Conservation (phyloP, 2,329 filamentous ascomycete genomes). For the Nemania abortiva region DNA sequence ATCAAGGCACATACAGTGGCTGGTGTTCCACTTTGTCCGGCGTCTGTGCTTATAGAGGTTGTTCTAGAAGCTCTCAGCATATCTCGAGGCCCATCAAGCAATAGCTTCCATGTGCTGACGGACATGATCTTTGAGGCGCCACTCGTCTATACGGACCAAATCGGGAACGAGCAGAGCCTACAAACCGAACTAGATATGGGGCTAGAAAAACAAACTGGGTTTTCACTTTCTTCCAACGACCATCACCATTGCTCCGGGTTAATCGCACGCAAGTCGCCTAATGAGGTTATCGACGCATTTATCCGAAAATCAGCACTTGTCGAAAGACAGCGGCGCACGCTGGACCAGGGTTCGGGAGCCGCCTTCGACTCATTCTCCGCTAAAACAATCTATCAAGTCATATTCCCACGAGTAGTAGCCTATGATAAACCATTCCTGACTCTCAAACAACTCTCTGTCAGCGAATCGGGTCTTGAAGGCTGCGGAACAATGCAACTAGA, state of each 20-base stretch:
- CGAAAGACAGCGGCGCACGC: constrained; percentile 25
- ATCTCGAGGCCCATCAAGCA: constrained; percentile 5
- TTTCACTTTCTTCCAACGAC: constrained; percentile 13
- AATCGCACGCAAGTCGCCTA: constrained; percentile 19
- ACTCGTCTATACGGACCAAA: constrained; percentile 11
- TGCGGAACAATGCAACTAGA: constrained; percentile 31
- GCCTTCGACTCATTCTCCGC: constrained; percentile 37
- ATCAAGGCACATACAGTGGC: constrained; percentile 43
- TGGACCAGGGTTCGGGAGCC: constrained; percentile 2
- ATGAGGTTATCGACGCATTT: constrained; percentile 26
- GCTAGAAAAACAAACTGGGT: background rate
- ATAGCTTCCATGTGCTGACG: constrained; percentile 12
- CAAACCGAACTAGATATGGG: constrained; percentile 14
- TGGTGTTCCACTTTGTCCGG: constrained; percentile 42
- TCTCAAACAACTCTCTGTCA: constrained; percentile 45
- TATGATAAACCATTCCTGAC: constrained; percentile 47
- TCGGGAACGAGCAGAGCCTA: background rate
- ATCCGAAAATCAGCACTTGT: constrained; percentile 26
- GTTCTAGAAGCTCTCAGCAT: constrained; percentile 40
- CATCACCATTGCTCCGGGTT: constrained; percentile 28
- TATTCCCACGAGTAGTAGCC: constrained; percentile 50
- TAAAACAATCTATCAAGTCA: constrained; percentile 44
- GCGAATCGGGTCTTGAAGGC: constrained; percentile 42
- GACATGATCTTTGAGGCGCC: constrained; percentile 23
- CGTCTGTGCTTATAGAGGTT: constrained; percentile 45